Evolutionary conservation across 345 rosid species (phyloP), one percentile per base, ranked within the genome.

Genomic region (Salix viminalis): DNA sequence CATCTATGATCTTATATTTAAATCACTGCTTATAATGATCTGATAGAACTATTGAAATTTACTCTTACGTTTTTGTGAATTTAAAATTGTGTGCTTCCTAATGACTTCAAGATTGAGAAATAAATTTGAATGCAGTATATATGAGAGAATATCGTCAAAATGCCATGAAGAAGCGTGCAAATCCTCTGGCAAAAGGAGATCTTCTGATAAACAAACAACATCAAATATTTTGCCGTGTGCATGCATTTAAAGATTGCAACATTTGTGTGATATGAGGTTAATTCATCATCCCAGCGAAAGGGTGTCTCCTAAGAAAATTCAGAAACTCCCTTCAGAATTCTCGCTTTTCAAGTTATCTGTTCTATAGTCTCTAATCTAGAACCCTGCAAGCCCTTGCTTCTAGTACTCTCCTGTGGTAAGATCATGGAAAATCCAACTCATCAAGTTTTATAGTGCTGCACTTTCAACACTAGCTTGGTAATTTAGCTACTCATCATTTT

Each of bases 101-200:
- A 2, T 39, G 19, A 67, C 34, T 19, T 7, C 4, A 2, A n/a
- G 37, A 39, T 36, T 7, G 44, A 24, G 26, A 36, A 62, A 19
- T 41, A 34, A 50, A 37, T 15, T 50, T 71, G 28, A 77, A 36
- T 39, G 56, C 72, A 72, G 80, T 32, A 50, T 65, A 72, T 36
- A 18, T 72, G 72, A 65, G 58, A 71, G 80, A 83, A 75, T 93
- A 71, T 85, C 99, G 52, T 87, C 95, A 61, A 89, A 87, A 74
- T 87, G 90, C 77, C 83, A 91, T 1, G 93, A 90, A 80, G 91
- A 90, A 82, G 96, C 96, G 34, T 76, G 72, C 42, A 52, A 77
- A 77, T 77, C 76, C 71, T 77, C 65, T 56, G 81, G 81, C 37
- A 60, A 77, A 79, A 44, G 81, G 74, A 60, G 81, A 79, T 73